A percentile compares a stretch with the other conserved stretches of the same genome.
These are phyloP conservation scores for Aquanectria penicillioides DNA, from an alignment of 2,329 filamentous ascomycete species.

Conservation along the genomic window DNA sequence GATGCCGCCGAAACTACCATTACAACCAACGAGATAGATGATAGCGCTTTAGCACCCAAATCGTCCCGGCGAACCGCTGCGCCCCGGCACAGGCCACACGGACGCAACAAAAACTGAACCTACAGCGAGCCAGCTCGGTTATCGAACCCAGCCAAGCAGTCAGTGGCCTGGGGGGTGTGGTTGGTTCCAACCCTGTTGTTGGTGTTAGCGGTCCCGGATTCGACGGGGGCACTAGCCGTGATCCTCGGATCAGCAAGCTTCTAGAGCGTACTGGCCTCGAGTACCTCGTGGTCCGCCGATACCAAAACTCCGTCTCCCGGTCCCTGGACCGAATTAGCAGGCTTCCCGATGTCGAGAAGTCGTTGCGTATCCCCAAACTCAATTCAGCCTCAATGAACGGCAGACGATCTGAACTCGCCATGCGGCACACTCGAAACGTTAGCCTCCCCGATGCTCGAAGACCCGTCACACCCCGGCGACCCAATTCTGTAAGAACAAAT, in stretches of 20 bases:
- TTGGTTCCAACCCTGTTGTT: constrained; percentile 58
- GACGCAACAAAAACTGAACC: constrained; percentile 79
- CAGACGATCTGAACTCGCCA: constrained; percentile 45
- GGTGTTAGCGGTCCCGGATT: constrained; percentile 65
- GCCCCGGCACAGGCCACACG: constrained; percentile 67
- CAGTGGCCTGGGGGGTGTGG: constrained; percentile 48
- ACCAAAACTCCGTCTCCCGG: constrained; percentile 75
- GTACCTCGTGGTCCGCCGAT: constrained; percentile 77
- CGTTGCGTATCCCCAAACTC: constrained; percentile 58
- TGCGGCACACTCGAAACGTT: constrained; percentile 51
- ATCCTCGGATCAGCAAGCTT: constrained; percentile 71
- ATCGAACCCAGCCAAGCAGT: constrained; percentile 70
- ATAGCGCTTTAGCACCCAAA: constrained; percentile 60
- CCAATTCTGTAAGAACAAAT: constrained; percentile 50
- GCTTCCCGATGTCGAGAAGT: constrained; percentile 62
- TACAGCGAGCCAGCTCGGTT: constrained; percentile 77
- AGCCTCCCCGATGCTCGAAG: constrained; percentile 50
- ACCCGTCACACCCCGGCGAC: constrained; percentile 43
- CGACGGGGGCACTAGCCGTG: constrained; percentile 60
- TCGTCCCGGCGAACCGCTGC: constrained; percentile 52
- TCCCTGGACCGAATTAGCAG: constrained; percentile 61
- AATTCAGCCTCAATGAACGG: constrained; percentile 51
- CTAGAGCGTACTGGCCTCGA: constrained; percentile 77
- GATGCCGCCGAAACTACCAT: constrained; percentile 36
- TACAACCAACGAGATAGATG: constrained; percentile 46